Evolutionary conservation across 129 eudicot species (phyloP), one percentile per base, ranked within the genome.

Genomic region (Centella asiatica): DNA sequence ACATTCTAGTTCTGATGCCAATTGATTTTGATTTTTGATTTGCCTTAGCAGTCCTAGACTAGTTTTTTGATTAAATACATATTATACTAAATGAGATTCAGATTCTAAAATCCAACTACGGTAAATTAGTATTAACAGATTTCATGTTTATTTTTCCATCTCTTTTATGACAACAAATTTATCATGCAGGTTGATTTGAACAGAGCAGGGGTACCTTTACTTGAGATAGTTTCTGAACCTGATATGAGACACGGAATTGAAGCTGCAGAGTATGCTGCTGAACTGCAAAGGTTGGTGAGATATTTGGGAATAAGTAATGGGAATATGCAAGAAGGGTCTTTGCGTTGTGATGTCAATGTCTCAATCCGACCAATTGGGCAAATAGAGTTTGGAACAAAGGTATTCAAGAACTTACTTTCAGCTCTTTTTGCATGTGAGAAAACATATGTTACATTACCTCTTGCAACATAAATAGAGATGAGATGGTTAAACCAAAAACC

Each of bases 261-360:
- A 77, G 99, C 96, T 68, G 96, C 98, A 60, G 98, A 92, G 76
- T 92, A 92, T 76, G 96, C 86, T 62, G 90, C 99, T 25, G 99
- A 92, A 73, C 29, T 92, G 74, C 99, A 87, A 78, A 87, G 99
- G 81, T 64, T 92, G 57, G 99, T 92, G 60, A 70, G 96, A 71
- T 92, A 84, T 72, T 81, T 92, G 78, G 96, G 95, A 64, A 84
- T 92, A 45, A 69, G 95, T 72, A 92, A 92, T 62, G 98, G 98
- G 37, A 92, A 92, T 70, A 87, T 87, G 95, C 95, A 87, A 71
- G 96, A 92, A 84, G 98, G 98, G 36, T 92, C 98, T 6, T 90
- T 92, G 74, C 95, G 95, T 23, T 92, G 98, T 75, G 98, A 92
- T 76, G 98, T 92, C 47, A 92, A 92, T 49, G 87, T 92, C 72